Conservation (phyloP, 1,139 yeast genomes). For the Suhomyces anneliseae region DNA sequence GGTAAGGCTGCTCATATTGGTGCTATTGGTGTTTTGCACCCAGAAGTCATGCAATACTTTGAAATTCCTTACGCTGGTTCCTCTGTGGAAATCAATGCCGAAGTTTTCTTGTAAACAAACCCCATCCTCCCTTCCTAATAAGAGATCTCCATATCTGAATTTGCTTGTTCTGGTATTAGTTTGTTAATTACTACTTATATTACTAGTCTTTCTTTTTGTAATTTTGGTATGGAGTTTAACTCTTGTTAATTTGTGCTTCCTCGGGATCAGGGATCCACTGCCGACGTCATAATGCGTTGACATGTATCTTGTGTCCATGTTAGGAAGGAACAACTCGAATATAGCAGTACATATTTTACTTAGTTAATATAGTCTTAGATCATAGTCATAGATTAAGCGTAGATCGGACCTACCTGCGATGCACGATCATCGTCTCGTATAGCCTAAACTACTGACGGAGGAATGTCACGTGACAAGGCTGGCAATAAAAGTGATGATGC, state of each 20-base stretch:
- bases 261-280: too few relatives aligned
- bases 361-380: background rate
- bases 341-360: background rate
- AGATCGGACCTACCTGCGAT: background rate
- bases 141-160: too few relatives aligned
- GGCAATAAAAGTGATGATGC: too few relatives aligned
- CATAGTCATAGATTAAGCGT: background rate
- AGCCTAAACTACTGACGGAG: background rate
- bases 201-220: too few relatives aligned
- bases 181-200: too few relatives aligned
- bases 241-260: too few relatives aligned
- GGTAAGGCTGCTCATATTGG: conserved; percentile 67
- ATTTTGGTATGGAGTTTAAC: too few relatives aligned
- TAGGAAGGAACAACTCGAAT: too few relatives aligned
- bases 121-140: background rate
- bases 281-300: too few relatives aligned
- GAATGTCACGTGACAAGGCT: background rate
- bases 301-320: too few relatives aligned
- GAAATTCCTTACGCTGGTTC: conserved; percentile 94
- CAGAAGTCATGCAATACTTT: conserved; percentile 82
- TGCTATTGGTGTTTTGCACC: conserved; percentile 90
- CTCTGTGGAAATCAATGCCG: conserved; percentile 85
- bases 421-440: too few relatives aligned
- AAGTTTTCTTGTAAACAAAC: conserved; percentile 61
- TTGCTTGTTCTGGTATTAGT: too few relatives aligned